Conservation (phyloP, 768 basidiomycete genomes). For the Mycena vitilis region DNA sequence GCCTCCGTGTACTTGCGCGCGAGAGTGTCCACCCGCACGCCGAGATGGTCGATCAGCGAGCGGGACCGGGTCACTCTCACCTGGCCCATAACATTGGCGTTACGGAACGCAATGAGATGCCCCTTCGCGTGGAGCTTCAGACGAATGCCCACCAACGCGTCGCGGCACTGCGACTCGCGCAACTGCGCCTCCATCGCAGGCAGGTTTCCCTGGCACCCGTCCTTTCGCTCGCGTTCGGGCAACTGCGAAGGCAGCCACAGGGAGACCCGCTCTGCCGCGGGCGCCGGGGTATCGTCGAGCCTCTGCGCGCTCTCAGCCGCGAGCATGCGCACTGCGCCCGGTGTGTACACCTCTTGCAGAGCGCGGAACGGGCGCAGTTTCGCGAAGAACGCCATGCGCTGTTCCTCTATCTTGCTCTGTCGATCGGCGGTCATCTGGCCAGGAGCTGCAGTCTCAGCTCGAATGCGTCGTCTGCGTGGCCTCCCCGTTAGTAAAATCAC, state of each 20-base stretch:
- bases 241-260: neutral
- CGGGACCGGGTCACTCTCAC: constrained; percentile 7
- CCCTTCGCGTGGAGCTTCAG: constrained; percentile 6
- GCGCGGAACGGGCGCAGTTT: no score
- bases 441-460: neutral
- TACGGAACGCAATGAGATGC: constrained; percentile 10
- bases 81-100: neutral
- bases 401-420: constrained; percentile 14
- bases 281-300: neutral
- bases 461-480: no score
- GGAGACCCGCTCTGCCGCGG: neutral
- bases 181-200: neutral
- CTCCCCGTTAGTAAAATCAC: no score
- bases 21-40: neutral
- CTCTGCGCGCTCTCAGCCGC: neutral
- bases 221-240: neutral
- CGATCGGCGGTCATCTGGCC: constrained; percentile 5
- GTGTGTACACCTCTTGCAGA: neutral
- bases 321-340: neutral
- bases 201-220: neutral
- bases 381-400: no score
- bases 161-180: neutral
- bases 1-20: neutral
- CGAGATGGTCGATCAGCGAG: constrained; percentile 9
- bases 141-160: constrained; percentile 3